A percentile compares a stretch with the other conserved stretches of the same genome.
These are phyloP conservation scores for Sungouiella thailandica DNA, from an alignment of 805 yeast species.

Conservation along the genomic window DNA sequence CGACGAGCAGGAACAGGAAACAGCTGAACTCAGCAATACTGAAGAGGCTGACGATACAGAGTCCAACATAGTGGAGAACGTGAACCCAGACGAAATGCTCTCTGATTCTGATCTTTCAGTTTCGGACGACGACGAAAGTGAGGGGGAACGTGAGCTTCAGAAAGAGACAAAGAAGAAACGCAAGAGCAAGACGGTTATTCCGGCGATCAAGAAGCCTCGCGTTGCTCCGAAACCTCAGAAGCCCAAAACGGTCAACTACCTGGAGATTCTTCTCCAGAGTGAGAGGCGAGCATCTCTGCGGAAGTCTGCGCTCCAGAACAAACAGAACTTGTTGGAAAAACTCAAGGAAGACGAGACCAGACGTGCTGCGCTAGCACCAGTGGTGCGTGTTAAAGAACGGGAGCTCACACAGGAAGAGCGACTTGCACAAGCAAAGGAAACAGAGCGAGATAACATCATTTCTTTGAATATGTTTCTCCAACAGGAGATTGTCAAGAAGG, in stretches of 20 bases:
- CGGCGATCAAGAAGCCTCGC: conserved; percentile 29
- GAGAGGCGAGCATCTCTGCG: conserved; percentile 73
- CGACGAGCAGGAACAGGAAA: conserved; percentile 26
- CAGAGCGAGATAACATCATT: conserved; percentile 70
- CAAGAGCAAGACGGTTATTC: conserved; percentile 20
- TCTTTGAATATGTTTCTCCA: conserved; percentile 77
- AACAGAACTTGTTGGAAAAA: conserved; percentile 69
- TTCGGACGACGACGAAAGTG: conserved; percentile 58
- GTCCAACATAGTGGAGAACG: conserved; percentile 17
- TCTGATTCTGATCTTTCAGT: conserved; percentile 50
- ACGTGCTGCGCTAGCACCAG: conserved; percentile 43
- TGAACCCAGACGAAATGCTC: conserved; percentile 45
- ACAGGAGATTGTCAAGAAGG: conserved; percentile 77
- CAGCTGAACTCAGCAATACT: conserved; percentile 15
- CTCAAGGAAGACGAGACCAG: conserved; percentile 64
- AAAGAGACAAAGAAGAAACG: conserved; percentile 30
- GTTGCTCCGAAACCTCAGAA: conserved; percentile 10
- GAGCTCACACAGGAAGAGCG: conserved; percentile 70
- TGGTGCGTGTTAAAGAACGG: conserved; percentile 33
- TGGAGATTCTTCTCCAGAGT: conserved; percentile 47
- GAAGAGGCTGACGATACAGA: conserved; percentile 6
- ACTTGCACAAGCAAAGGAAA: conserved; percentile 77
- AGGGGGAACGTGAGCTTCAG: conserved; percentile 61
- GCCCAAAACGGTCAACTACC: conserved; percentile 26
- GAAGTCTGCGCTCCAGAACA: conserved; percentile 69